Conservation (phyloP, 2,329 filamentous ascomycete species). For the Talaromyces verruculosus region DNA sequence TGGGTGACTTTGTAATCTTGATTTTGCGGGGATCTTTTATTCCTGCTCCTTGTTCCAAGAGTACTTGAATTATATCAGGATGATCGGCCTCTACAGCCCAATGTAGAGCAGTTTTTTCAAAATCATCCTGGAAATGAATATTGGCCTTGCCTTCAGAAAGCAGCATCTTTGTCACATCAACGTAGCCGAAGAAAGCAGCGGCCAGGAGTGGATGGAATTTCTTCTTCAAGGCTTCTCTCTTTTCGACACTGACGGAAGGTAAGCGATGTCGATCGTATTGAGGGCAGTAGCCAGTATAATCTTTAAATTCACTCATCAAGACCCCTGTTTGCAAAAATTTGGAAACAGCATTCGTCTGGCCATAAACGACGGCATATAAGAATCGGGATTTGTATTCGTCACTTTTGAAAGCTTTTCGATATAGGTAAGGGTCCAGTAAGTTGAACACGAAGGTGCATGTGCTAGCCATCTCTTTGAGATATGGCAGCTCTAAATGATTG, state of each 20-base stretch:
- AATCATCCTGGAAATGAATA: conserved; percentile 1
- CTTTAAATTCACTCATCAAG: background rate
- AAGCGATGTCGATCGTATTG: background rate
- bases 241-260: background rate
- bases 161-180: conserved; percentile 2
- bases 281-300: background rate
- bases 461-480: background rate
- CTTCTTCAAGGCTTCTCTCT: background rate
- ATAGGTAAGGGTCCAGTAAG: background rate
- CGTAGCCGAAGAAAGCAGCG: conserved; percentile 6
- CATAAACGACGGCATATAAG: background rate
- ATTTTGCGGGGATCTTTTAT: background rate
- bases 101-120: conserved; percentile 5
- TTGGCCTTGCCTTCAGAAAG: conserved; percentile 2
- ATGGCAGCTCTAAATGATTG: background rate
- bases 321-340: conserved; percentile 13
- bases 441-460: conserved; percentile 8
- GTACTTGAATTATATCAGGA: conserved; percentile 6
- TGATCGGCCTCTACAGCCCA: conserved; percentile 5
- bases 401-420: background rate
- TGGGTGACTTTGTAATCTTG: background rate
- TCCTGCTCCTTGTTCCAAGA: conserved; percentile 12
- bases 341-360: background rate
- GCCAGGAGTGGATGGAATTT: conserved; percentile 9
- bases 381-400: conserved; percentile 8